Base-by-base conservation (phyloP, 2,329 filamentous ascomycete species). In the Drechslerella stenobrocha region DNA sequence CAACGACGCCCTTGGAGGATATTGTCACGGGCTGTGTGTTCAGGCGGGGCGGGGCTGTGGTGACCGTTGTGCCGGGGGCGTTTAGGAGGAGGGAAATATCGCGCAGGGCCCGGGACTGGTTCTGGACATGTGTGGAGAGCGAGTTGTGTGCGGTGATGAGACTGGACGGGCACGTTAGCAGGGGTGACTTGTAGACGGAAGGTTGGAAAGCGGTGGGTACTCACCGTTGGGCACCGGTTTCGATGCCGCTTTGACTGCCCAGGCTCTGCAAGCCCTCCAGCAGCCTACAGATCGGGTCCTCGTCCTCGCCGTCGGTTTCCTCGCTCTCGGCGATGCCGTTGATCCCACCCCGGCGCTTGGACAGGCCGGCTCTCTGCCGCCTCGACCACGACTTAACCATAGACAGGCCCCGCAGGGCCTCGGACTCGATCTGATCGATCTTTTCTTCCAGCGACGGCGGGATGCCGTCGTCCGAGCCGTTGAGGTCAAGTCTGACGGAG, bases 81-180 rank as follows among this genome's bases (percentile, higher is more conserved):
- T 67, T 67, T 13, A 67, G 22, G 32, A 60, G 63, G 71, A 88
- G 88, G 1, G 86, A 83, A 30, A 92, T 80, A 63, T 85, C 87
- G 72, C 90, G 87, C 7, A 93, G 79, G 69, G 86, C 84, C 55
- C 88, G 86, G 50, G 87, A 86, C 77, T 92, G 88, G 75, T 90
- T 85, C 11, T 81, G 81, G 44, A 92, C 79, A 74, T 93, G 87
- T 18, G 87, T 87, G 46, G 87, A 85, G 48, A 90, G 78, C 11
- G 87, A 87, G 24, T 86, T 84, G 75, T 90, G 87, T 30, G 87
- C 85, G 42, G 87, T 90, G 74, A 88, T 88, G 70, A 90, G 78
- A 73, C 87, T 90, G 72, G 9, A n/a, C 8, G 18, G 8, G 15
- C 9, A 13, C 15, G 15, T 42, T 9, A 47, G 37, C 23, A 48